Percentiles rank a stretch among this genome's conserved stretches.
phyloP scores from a whole-genome alignment of 805 yeast species.

The Spathaspora passalidarum region DNA sequence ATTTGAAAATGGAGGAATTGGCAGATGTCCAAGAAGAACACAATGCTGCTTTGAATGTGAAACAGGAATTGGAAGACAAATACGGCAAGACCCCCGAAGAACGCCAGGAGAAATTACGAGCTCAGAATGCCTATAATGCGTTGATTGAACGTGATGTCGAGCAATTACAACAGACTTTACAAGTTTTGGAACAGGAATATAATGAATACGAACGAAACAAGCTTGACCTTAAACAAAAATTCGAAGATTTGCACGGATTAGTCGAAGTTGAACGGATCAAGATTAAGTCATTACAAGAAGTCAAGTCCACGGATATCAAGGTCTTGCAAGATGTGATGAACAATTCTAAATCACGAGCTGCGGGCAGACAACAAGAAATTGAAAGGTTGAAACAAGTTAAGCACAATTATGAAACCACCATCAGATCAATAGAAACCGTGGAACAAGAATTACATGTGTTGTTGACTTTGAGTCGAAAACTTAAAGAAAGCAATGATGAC shows the following conservation, averaged over 20 bases:
- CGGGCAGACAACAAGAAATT: slow-evolving; percentile 43
- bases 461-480: slow-evolving; percentile 50
- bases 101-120: neutral
- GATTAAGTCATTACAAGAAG: neutral
- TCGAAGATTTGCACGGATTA: neutral
- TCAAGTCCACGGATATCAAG: slow-evolving; percentile 35
- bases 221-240: neutral
- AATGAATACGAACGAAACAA: neutral
- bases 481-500: slow-evolving; percentile 35
- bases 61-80: neutral
- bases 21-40: slow-evolving; percentile 29
- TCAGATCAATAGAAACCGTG: slow-evolving; percentile 52
- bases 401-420: slow-evolving; percentile 53
- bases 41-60: slow-evolving; percentile 12
- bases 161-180: neutral
- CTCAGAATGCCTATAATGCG: slow-evolving; percentile 34
- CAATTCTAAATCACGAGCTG: neutral
- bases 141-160: neutral
- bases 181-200: neutral
- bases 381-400: slow-evolving; percentile 59
- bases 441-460: slow-evolving; percentile 41
- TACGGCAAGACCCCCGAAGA: neutral
- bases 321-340: slow-evolving; percentile 36
- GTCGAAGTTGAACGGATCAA: neutral
- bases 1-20: slow-evolving; percentile 25